phyloP scores from a whole-genome alignment of 2,329 filamentous ascomycete genomes.

The Hypomyces rosellus region DNA sequence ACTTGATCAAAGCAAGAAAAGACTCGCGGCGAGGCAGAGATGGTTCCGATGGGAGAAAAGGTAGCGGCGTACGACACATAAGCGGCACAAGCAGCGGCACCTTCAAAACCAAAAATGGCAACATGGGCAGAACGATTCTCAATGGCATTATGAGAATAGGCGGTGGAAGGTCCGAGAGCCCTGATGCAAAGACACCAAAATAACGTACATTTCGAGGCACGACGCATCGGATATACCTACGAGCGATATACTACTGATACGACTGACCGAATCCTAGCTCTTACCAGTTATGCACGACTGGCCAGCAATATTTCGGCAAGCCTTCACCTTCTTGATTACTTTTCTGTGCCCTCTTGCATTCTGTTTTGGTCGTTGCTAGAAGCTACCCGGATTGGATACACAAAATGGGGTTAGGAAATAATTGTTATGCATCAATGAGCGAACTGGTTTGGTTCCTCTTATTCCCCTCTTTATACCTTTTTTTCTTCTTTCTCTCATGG shows the following conservation, averaged over 20 bases:
- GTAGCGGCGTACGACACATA: conserved; percentile 21
- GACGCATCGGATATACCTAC: too few species aligned
- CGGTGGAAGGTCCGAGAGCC: conserved; percentile 33
- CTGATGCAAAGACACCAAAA: conserved; percentile 28
- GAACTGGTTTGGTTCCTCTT: neutral
- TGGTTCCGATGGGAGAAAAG: conserved; percentile 21
- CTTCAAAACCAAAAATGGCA: conserved; percentile 31
- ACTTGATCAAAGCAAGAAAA: conserved; percentile 22
- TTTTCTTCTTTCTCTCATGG: conserved; percentile 3
- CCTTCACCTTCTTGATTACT: conserved; percentile 3
- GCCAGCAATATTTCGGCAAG: neutral
- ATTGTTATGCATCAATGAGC: conserved; percentile 7
- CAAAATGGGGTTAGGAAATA: conserved; percentile 9
- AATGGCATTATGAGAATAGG: conserved; percentile 41
- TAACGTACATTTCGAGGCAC: conserved; percentile 2
- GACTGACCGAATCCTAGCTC: neutral
- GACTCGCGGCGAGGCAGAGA: conserved; percentile 26
- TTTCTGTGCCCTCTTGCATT: conserved; percentile 7
- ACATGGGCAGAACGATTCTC: conserved; percentile 35
- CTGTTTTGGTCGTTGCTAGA: conserved; percentile 4
- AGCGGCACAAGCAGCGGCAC: conserved; percentile 24
- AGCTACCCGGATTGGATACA: conserved; percentile 7
- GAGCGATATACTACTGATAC: too few species aligned
- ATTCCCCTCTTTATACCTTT: conserved; percentile 5
- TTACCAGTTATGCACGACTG: neutral